Conservation (phyloP, 2,329 filamentous ascomycete species). For the Harringtonia lauricola region DNA sequence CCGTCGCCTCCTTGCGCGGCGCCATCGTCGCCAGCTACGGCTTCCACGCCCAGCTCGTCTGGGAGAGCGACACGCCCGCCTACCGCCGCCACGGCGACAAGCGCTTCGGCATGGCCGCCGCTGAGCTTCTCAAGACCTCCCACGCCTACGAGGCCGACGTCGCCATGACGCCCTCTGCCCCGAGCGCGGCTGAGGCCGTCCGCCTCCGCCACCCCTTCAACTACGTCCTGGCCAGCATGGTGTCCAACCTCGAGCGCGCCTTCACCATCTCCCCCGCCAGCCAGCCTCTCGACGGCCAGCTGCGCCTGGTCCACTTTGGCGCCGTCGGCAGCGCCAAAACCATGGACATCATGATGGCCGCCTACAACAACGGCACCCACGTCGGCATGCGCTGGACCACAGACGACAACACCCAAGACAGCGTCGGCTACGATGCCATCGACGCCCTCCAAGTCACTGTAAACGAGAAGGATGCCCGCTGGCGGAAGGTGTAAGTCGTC, state of each 20-base stretch:
- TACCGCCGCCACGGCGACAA: conserved; percentile 68
- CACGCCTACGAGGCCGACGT: conserved; percentile 39
- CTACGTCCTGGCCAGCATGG: conserved; percentile 67
- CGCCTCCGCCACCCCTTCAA: conserved; percentile 37
- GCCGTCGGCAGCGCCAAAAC: conserved; percentile 51
- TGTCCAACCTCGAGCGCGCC: conserved; percentile 69
- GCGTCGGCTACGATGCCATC: conserved; percentile 61
- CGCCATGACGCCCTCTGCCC: background rate
- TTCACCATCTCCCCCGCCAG: conserved; percentile 74
- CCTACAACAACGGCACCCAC: conserved; percentile 47
- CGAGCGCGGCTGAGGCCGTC: conserved; percentile 7
- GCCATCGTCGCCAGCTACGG: conserved; percentile 85
- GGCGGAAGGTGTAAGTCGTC: conserved; percentile 56
- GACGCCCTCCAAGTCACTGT: conserved; percentile 57
- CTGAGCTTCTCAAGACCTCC: conserved; percentile 52
- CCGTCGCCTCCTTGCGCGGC: conserved; percentile 40
- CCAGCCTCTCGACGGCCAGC: conserved; percentile 55
- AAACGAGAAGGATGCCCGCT: conserved; percentile 55
- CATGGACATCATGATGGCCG: conserved; percentile 65
- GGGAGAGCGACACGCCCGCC: conserved; percentile 76
- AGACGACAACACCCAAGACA: conserved; percentile 36
- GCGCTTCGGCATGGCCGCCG: conserved; percentile 77
- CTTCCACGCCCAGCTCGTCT: conserved; percentile 79
- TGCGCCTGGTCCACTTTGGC: conserved; percentile 68
- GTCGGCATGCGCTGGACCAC: conserved; percentile 39